Evolutionary conservation across 192 early-diverging fungal species (phyloP), one percentile per base, ranked within the genome.

Genomic region (Chytriomyces sp.): DNA sequence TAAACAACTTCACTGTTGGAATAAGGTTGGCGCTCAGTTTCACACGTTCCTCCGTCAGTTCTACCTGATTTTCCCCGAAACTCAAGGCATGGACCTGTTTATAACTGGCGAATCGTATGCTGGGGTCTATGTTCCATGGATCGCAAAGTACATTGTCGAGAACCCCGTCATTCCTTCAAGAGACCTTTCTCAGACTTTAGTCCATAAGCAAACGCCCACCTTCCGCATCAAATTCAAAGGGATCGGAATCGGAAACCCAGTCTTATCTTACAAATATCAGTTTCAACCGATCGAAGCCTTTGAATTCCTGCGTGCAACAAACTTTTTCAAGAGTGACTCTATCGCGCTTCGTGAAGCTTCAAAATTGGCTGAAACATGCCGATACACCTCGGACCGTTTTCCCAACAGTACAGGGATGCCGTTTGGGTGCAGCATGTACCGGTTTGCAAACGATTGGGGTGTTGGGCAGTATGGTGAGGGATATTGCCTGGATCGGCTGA

Each of bases 11-110:
- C 3, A 60, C 18, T 18, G 23, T 18, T 60, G 57, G 23, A 60
- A 60, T 60, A 18, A 60, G 23, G 64, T 64, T 26, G 64, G 18
- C 64, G 11, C 20, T 43, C 24, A 69, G 13, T 53, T 69, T 46
- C 49, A 69, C 68, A 57, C 68, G n/a, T 69, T 69, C 68, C 45
- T 69, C 59, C 13, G 10, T 45, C 20, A 48, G 13, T 69, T 69
- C 68, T 92, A 84, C 77, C 69, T 74, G 3, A 69, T 79, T 50
- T 84, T 86, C 64, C 90, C 90, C 0, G 82, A 92, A 66, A 82
- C 85, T 49, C 82, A 84, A 50, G 72, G 64, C 28, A 80, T 74
- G 16, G 84, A 86, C 26, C 83, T 92, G 53, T 91, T 86, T 72
- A 77, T 92, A 16, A 79, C 89, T 20, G 89, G 83, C 1, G 45